phyloP scores from a whole-genome alignment of 495 filamentous ascomycete genomes.

The Xylaria intraflava region DNA sequence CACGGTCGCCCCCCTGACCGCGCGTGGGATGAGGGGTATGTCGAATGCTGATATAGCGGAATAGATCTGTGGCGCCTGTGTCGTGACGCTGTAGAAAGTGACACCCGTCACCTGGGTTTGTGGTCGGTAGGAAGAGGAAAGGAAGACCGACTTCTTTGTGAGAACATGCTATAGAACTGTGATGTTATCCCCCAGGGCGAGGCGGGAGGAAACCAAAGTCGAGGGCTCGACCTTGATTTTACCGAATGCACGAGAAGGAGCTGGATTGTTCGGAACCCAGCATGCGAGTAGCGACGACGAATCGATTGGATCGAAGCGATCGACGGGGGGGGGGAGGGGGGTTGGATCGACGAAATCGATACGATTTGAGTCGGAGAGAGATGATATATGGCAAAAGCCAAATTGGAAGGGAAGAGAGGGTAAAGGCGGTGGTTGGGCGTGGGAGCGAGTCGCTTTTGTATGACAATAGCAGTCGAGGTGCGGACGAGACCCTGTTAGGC shows the following conservation, averaged over 20 bases:
- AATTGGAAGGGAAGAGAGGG: conserved; percentile 21
- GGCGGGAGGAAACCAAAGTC: conserved; percentile 21
- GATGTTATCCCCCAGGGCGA: conserved; percentile 32
- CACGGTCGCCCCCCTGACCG: conserved; percentile 17
- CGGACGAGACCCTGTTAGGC: not conserved
- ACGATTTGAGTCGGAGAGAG: conserved; percentile 19
- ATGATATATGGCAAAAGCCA: conserved; percentile 25
- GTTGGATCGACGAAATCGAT: conserved; percentile 9
- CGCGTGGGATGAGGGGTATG: conserved; percentile 9
- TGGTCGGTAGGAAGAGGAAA: conserved; percentile 49
- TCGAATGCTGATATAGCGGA: conserved; percentile 13
- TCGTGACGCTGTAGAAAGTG: conserved; percentile 42
- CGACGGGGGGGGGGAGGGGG: not conserved
- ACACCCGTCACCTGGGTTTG: conserved; percentile 51
- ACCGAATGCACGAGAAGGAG: conserved; percentile 22
- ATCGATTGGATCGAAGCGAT: conserved; percentile 9
- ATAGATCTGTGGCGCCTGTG: conserved; percentile 33
- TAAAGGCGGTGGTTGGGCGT: conserved; percentile 20
- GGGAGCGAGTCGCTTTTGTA: conserved; percentile 21
- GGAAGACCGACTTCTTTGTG: conserved; percentile 41
- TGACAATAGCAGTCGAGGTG: conserved; percentile 16
- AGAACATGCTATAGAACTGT: conserved; percentile 44
- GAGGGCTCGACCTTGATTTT: conserved; percentile 23
- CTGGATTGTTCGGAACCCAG: conserved; percentile 26
- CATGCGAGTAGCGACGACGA: conserved; percentile 8